These are phyloP conservation scores for Candida maris DNA, from an alignment of 805 yeast species.

Conservation along the genomic window DNA sequence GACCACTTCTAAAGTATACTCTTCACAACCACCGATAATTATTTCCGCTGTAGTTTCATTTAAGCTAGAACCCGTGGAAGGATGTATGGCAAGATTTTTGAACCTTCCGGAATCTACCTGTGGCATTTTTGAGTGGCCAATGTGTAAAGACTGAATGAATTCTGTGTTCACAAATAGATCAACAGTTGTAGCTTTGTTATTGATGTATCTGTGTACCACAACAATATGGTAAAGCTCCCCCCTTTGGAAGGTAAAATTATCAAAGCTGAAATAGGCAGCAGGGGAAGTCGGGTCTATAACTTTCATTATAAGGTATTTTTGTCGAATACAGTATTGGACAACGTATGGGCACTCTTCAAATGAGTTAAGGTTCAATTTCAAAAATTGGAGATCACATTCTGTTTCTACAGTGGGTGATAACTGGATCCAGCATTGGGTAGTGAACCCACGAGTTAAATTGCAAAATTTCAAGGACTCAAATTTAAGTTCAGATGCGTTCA, in stretches of 20 bases:
- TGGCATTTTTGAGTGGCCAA: slow-evolving; percentile 11
- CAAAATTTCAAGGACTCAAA: slow-evolving; percentile 11
- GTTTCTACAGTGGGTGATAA: slow-evolving; percentile 8
- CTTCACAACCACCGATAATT: slow-evolving; percentile 20
- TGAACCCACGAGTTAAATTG: slow-evolving; percentile 16
- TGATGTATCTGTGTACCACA: slow-evolving; percentile 23
- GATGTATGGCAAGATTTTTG: background rate
- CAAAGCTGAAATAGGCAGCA: slow-evolving; percentile 18
- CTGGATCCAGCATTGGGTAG: slow-evolving; percentile 26
- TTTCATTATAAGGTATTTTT: slow-evolving; percentile 13
- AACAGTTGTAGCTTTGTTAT: slow-evolving; percentile 30
- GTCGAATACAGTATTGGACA: slow-evolving; percentile 17
- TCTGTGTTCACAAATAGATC: slow-evolving; percentile 50
- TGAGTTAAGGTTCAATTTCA: too few relatives aligned
- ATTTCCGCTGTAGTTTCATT: slow-evolving; percentile 1
- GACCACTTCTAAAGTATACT: slow-evolving; percentile 20
- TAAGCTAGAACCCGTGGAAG: slow-evolving; percentile 1
- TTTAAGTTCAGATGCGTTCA: slow-evolving; percentile 8
- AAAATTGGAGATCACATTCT: too few relatives aligned
- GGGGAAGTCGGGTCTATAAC: slow-evolving; percentile 6
- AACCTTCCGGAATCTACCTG: background rate
- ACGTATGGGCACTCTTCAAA: too few relatives aligned
- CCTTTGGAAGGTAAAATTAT: slow-evolving; percentile 27
- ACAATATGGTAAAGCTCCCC: slow-evolving; percentile 25
- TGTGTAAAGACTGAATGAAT: slow-evolving; percentile 31